phyloP scores from a whole-genome alignment of 306 rosid species.

The Spatholobus suberectus region DNA sequence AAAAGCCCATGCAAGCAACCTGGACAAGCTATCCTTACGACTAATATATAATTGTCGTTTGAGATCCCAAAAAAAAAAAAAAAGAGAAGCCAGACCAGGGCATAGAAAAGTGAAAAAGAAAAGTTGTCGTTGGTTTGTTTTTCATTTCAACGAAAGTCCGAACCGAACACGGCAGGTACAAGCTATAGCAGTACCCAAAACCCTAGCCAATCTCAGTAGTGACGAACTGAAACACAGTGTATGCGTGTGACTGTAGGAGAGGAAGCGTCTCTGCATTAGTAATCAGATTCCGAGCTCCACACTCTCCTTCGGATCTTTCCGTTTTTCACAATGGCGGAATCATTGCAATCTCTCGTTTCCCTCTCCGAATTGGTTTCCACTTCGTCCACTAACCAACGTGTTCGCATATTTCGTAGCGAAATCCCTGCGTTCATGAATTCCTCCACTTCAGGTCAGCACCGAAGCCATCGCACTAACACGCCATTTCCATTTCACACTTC shows the following conservation, averaged over 20 bases:
- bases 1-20: neutral
- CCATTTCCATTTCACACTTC: neutral
- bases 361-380: conserved; percentile 68
- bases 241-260: neutral
- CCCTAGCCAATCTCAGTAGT: conserved; percentile 40
- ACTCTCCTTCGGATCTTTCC: conserved; percentile 41
- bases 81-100: too few species aligned
- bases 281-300: conserved; percentile 24
- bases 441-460: conserved; percentile 61
- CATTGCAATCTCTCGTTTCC: conserved; percentile 62
- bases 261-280: neutral
- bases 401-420: conserved; percentile 72
- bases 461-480: neutral
- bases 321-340: conserved; percentile 63
- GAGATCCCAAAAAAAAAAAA: too few species aligned
- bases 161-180: neutral
- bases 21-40: too few species aligned
- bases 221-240: conserved; percentile 32
- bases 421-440: conserved; percentile 59
- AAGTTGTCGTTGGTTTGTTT: neutral
- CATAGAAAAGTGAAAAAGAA: neutral
- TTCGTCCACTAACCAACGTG: conserved; percentile 70
- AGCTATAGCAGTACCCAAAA: conserved; percentile 40
- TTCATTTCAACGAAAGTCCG: conserved; percentile 17
- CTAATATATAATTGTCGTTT: too few species aligned